Evolutionary conservation across 192 early-diverging fungal genomes (phyloP).

Genomic region (Radiomyces spectabilis): DNA sequence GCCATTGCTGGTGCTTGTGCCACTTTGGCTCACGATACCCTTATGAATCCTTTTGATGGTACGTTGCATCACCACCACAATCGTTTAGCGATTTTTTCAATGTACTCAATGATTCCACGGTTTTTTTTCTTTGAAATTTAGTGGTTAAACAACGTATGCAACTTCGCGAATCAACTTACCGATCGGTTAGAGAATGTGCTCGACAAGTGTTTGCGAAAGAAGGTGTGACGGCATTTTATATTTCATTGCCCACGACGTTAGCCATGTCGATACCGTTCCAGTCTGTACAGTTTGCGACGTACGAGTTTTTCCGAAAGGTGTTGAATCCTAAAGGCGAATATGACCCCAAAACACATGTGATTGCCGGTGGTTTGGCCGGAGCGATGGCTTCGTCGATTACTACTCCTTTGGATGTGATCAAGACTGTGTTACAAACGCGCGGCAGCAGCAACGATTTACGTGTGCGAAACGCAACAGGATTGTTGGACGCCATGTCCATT

Average conservation of each 20-base stretch:
- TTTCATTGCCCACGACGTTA: slow-evolving; percentile 91
- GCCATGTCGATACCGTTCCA: slow-evolving; percentile 96
- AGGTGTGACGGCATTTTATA: slow-evolving; percentile 83
- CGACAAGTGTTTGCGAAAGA: slow-evolving; percentile 60
- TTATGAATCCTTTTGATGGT: slow-evolving; percentile 98
- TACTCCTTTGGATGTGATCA: slow-evolving; percentile 92
- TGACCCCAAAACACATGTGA: slow-evolving; percentile 80
- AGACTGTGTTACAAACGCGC: slow-evolving; percentile 92
- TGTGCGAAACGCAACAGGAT: slow-evolving; percentile 64
- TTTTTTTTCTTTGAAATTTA: slow-evolving; percentile 4
- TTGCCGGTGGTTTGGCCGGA: slow-evolving; percentile 84
- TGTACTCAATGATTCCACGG: background rate
- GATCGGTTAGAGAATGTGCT: slow-evolving; percentile 64
- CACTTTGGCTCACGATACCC: slow-evolving; percentile 77
- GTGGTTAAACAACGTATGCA: slow-evolving; percentile 98
- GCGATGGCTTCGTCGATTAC: slow-evolving; percentile 81
- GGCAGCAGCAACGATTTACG: slow-evolving; percentile 65
- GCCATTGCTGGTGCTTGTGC: slow-evolving; percentile 85
- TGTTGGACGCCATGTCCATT: slow-evolving; percentile 59
- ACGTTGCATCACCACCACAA: background rate
- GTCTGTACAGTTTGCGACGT: slow-evolving; percentile 86
- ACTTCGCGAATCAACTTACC: slow-evolving; percentile 64
- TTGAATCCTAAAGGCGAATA: slow-evolving; percentile 78
- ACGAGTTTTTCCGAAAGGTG: slow-evolving; percentile 79
- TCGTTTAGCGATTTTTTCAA: background rate